These are phyloP conservation scores for Yarrowia osloensis DNA, from an alignment of 805 yeast species.

Conservation along the genomic window DNA sequence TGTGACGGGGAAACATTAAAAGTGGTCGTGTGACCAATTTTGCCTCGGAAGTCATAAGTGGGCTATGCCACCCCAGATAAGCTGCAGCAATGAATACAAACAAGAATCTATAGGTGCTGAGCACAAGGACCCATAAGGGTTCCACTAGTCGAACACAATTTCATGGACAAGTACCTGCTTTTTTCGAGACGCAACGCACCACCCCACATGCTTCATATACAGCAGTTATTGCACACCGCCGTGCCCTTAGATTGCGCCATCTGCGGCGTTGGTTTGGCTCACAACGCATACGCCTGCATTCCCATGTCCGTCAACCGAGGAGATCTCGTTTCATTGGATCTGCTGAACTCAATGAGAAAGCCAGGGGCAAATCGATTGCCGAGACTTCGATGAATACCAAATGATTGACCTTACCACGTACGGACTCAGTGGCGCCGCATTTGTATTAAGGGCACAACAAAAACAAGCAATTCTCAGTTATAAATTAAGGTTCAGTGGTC, in stretches of 20 bases:
- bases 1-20: not conserved
- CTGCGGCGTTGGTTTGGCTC: not conserved
- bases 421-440: too few species aligned
- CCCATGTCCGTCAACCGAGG: not conserved
- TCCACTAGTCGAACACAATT: not conserved
- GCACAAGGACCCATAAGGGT: not conserved
- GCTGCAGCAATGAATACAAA: not conserved
- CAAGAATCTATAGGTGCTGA: not conserved
- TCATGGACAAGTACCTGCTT: not conserved
- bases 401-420: too few species aligned
- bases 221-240: not conserved
- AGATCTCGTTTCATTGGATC: not conserved
- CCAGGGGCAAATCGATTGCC: not conserved
- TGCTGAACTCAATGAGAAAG: not conserved
- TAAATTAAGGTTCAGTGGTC: not conserved
- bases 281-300: not conserved
- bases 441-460: too few species aligned
- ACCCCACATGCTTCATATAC: not conserved
- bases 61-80: not conserved
- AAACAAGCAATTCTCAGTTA: too few species aligned
- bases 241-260: not conserved
- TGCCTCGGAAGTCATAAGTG: not conserved
- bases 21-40: constrained; percentile 11
- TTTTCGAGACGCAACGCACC: not conserved
- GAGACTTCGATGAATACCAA: not conserved